phyloP scores from a whole-genome alignment of 2,329 filamentous ascomycete species.

The Phoma sp. region DNA sequence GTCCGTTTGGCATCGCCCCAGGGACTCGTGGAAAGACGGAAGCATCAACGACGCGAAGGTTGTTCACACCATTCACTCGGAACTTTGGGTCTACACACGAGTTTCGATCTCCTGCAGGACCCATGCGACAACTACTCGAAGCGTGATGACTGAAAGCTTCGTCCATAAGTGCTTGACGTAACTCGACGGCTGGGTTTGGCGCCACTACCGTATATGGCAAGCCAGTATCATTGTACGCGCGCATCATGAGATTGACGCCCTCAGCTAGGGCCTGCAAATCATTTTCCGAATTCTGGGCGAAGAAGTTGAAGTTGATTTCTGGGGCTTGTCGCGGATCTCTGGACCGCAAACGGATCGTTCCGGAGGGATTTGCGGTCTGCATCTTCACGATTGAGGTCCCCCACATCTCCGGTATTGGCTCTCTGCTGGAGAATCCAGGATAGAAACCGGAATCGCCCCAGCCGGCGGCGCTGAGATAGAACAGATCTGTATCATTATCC shows the following conservation, averaged over 20 bases:
- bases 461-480: conserved; percentile 12
- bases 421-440: conserved; percentile 52
- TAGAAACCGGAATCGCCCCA: conserved; percentile 45
- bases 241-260: conserved; percentile 10
- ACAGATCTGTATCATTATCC: conserved; percentile 15
- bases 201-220: conserved; percentile 1
- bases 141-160: conserved; percentile 23
- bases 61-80: conserved; percentile 41
- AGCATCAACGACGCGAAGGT: conserved; percentile 66
- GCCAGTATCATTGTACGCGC: conserved; percentile 1
- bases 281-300: conserved; percentile 1
- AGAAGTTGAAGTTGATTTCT: conserved; percentile 51
- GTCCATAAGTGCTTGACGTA: conserved; percentile 7
- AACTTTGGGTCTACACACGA: conserved; percentile 22
- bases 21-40: conserved; percentile 60
- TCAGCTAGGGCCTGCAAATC: conserved; percentile 18
- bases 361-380: conserved; percentile 64
- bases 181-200: conserved; percentile 1
- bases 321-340: conserved; percentile 66
- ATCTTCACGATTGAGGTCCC: conserved; percentile 59
- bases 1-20: conserved; percentile 13
- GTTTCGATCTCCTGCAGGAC: conserved; percentile 2
- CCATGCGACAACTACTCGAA: conserved; percentile 15
- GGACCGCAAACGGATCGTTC: conserved; percentile 64
- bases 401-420: conserved; percentile 29